A percentile compares a stretch with the other conserved stretches of the same genome.
Conservation (phyloP, 352 stramenopile species). For the Pythium utonaiense region DNA sequence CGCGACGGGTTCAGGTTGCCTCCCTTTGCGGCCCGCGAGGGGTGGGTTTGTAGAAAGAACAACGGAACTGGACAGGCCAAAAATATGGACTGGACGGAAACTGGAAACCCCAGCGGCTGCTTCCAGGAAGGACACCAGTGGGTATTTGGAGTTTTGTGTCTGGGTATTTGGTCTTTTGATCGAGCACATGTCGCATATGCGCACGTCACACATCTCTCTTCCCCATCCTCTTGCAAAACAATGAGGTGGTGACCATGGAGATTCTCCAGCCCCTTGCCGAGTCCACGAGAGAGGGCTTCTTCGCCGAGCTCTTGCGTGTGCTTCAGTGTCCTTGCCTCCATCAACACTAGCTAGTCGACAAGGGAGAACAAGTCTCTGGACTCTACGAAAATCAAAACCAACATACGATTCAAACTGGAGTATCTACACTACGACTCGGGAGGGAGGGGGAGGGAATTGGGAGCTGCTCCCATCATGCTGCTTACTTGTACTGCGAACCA, state of each 20-base stretch:
- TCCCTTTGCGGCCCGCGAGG: background rate
- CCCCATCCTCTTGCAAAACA: background rate
- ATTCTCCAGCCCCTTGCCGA: too few relatives aligned
- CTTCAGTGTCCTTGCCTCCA: too few relatives aligned
- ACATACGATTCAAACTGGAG: background rate
- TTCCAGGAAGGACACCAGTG: background rate
- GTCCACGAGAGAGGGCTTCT: too few relatives aligned
- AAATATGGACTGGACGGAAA: background rate
- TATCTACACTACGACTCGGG: background rate
- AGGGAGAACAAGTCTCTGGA: too few relatives aligned
- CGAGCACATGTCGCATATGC: background rate
- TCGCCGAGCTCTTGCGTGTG: too few relatives aligned
- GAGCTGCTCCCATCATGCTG: too few relatives aligned
- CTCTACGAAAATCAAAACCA: background rate
- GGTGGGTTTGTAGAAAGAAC: slow-evolving; percentile 1
- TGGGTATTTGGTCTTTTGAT: background rate
- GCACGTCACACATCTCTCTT: background rate
- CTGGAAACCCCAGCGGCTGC: background rate
- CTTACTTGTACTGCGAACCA: too few relatives aligned
- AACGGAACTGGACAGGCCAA: background rate
- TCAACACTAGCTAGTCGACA: too few relatives aligned
- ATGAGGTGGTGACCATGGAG: background rate
- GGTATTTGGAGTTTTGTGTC: background rate
- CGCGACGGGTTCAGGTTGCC: background rate
- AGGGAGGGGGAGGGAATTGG: background rate